Percentiles rank a stretch among this genome's conserved stretches.
phyloP scores from a whole-genome alignment of 257 asterid genomes.

The Avicennia marina region DNA sequence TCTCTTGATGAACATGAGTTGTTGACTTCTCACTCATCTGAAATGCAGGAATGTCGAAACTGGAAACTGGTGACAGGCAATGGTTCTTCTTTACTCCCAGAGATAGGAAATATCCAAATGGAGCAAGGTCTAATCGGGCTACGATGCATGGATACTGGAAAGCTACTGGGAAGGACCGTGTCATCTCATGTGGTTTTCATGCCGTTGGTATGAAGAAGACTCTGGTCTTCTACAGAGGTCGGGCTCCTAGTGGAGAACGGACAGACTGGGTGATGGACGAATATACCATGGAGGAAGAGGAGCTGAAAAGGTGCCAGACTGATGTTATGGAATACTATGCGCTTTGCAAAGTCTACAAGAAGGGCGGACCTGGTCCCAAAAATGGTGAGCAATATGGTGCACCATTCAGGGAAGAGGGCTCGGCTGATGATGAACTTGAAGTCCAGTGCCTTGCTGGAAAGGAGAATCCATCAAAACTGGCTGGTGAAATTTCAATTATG shows the following conservation, averaged over 20 bases:
- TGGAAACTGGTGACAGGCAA: constrained; percentile 82
- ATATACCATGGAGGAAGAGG: constrained; percentile 77
- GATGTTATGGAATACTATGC: constrained; percentile 62
- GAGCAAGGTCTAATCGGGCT: constrained; percentile 76
- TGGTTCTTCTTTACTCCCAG: constrained; percentile 96
- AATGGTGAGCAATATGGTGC: constrained; percentile 99
- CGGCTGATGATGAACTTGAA: constrained; percentile 55
- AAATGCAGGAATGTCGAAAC: constrained; percentile 68
- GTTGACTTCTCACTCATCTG: constrained; percentile 13
- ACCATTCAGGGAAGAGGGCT: constrained; percentile 85
- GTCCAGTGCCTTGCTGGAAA: constrained; percentile 18
- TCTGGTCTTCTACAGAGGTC: constrained; percentile 77
- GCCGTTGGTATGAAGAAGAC: constrained; percentile 85
- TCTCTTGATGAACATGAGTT: constrained; percentile 7
- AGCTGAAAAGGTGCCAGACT: constrained; percentile 52
- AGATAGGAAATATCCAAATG: constrained; percentile 86
- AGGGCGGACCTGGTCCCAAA: constrained; percentile 99
- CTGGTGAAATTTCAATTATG: constrained; percentile 19
- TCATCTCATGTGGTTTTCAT: constrained; percentile 53
- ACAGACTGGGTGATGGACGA: constrained; percentile 99
- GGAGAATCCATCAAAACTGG: constrained; percentile 21
- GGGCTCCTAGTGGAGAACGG: constrained; percentile 84
- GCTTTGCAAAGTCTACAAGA: constrained; percentile 78
- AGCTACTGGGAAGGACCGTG: constrained; percentile 89
- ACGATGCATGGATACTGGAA: constrained; percentile 93